A percentile compares a stretch with the other conserved stretches of the same genome.
phyloP scores from a whole-genome alignment of 179 eudicot genomes.

The Beta macrorhiza region DNA sequence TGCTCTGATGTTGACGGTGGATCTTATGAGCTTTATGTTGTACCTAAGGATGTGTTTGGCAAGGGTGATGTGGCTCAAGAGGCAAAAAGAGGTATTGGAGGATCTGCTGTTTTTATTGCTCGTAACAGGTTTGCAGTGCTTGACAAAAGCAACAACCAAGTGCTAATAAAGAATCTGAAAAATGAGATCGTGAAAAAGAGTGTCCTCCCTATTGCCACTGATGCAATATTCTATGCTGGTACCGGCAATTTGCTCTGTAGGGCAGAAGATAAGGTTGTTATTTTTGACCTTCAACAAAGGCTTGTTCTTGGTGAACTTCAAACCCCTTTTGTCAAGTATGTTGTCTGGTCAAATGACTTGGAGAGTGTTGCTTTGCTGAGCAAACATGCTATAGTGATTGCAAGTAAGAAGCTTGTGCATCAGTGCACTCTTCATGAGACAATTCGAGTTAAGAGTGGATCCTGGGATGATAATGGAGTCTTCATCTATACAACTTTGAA shows the following conservation, averaged over 20 bases:
- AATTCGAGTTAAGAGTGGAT: constrained; percentile 94
- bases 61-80: constrained; percentile 46
- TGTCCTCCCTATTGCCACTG: constrained; percentile 43
- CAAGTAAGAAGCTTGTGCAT: constrained; percentile 80
- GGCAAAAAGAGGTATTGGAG: constrained; percentile 50
- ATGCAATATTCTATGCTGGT: constrained; percentile 56
- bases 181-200: constrained; percentile 46
- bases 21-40: constrained; percentile 78
- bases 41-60: constrained; percentile 44
- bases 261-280: constrained; percentile 46
- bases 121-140: constrained; percentile 57
- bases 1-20: constrained; percentile 97
- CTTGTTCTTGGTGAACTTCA: constrained; percentile 46
- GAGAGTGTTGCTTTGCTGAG: constrained; percentile 93
- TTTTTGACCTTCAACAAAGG: constrained; percentile 53
- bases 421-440: constrained; percentile 74
- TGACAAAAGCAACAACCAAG: constrained; percentile 49
- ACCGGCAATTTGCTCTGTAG: constrained; percentile 48
- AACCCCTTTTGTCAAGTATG: constrained; percentile 67
- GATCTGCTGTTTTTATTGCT: constrained; percentile 55
- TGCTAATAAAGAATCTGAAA: constrained; percentile 44
- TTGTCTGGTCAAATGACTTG: constrained; percentile 96
- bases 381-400: constrained; percentile 83
- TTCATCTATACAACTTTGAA: constrained; percentile 87
- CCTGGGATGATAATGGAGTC: constrained; percentile 96